phyloP scores from a whole-genome alignment of 2,329 filamentous ascomycete genomes.

The Aspergillus unguis region DNA sequence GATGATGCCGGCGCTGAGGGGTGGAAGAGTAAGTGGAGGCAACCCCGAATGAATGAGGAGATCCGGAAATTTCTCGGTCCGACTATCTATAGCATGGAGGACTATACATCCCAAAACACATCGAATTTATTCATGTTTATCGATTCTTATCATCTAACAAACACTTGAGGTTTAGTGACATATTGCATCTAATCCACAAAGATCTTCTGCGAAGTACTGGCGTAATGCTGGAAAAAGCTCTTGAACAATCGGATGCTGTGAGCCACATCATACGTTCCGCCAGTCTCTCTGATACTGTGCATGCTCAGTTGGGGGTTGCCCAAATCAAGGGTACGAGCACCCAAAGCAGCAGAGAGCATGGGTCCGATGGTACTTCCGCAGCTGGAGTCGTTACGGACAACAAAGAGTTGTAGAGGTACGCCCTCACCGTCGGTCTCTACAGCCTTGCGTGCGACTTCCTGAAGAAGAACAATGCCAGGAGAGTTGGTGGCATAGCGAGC shows the following conservation, averaged over 20 bases:
- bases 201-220: constrained; percentile 77
- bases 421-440: constrained; percentile 55
- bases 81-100: background rate
- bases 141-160: background rate
- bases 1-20: background rate
- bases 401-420: constrained; percentile 91
- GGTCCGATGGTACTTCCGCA: constrained; percentile 97
- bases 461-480: constrained; percentile 86
- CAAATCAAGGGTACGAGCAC: constrained; percentile 83
- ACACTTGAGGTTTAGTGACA: background rate
- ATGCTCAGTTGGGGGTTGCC: constrained; percentile 94
- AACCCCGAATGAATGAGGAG: background rate
- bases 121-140: background rate
- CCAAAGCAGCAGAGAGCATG: constrained; percentile 86
- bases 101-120: background rate
- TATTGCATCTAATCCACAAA: constrained; percentile 64
- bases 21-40: constrained; percentile 1
- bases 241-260: constrained; percentile 82
- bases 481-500: constrained; percentile 95
- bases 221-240: constrained; percentile 81
- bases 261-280: constrained; percentile 81
- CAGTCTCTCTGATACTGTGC: constrained; percentile 95
- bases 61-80: constrained; percentile 12
- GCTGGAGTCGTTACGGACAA: constrained; percentile 90
- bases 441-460: constrained; percentile 72